phyloP scores from a whole-genome alignment of 257 asterid genomes.

The Rubia yunnanensis region DNA sequence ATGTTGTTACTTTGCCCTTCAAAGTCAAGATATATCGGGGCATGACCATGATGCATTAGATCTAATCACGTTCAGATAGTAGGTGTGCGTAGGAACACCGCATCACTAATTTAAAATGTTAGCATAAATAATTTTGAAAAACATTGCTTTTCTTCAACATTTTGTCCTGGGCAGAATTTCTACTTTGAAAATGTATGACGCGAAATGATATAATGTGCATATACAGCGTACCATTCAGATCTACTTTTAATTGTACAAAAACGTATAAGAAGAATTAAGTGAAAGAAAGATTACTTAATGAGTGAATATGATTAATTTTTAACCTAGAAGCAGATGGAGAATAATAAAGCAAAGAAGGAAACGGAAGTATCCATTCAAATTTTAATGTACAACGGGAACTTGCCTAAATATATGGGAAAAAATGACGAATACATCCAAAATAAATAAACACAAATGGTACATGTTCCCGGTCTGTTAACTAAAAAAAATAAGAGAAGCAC shows the following conservation, averaged over 20 bases:
- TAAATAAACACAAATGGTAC: conserved; percentile 9
- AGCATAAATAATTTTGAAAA: too few relatives aligned
- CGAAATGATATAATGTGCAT: too few relatives aligned
- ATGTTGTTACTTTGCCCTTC: neutral
- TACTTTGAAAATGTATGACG: too few relatives aligned
- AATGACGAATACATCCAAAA: conserved; percentile 9
- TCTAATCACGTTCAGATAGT: neutral
- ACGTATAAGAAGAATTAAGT: too few relatives aligned
- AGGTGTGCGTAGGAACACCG: too few relatives aligned
- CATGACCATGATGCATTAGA: neutral
- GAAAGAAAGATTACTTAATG: conserved; percentile 11
- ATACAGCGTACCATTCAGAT: too few relatives aligned
- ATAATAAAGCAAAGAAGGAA: too few relatives aligned
- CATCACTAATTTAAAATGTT: neutral
- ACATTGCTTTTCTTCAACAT: too few relatives aligned
- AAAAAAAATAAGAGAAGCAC: conserved; percentile 5
- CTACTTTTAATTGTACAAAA: too few relatives aligned
- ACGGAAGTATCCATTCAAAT: conserved; percentile 13
- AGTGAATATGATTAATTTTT: too few relatives aligned
- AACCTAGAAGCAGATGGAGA: too few relatives aligned
- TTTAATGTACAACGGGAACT: conserved; percentile 25
- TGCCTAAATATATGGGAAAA: neutral
- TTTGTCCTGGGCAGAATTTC: too few relatives aligned
- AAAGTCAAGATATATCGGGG: neutral
- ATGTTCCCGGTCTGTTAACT: neutral